Evolutionary conservation across 345 rosid genomes (phyloP).

Genomic region (Gossypium rotundifolium): DNA sequence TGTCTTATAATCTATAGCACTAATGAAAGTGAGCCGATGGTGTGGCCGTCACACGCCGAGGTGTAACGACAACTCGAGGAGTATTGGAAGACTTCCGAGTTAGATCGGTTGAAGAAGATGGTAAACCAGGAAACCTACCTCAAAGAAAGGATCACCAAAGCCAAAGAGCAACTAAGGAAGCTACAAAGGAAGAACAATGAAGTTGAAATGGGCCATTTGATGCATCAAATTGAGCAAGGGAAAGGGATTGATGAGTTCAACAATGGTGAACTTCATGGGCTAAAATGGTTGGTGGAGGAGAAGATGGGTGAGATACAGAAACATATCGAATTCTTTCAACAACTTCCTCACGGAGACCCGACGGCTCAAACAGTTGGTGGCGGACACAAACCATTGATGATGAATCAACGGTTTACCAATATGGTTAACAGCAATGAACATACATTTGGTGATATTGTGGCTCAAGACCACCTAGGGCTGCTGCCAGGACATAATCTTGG

Average conservation of each 20-base stretch:
- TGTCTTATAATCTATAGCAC: conserved; percentile 35
- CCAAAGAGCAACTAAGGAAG: conserved; percentile 17
- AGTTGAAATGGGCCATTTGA: conserved; percentile 12
- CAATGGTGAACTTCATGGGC: background rate
- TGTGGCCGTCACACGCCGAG: conserved; percentile 29
- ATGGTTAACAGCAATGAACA: background rate
- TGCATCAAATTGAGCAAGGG: conserved; percentile 14
- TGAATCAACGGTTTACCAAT: background rate
- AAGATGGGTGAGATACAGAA: conserved; percentile 17
- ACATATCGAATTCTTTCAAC: conserved; percentile 13
- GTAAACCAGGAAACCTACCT: conserved; percentile 29
- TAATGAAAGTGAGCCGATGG: conserved; percentile 26
- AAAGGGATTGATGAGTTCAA: conserved; percentile 4
- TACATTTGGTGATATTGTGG: too few species aligned
- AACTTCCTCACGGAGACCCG: background rate
- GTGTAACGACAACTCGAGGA: conserved; percentile 16
- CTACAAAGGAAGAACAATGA: conserved; percentile 16
- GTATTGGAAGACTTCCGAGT: conserved; percentile 13
- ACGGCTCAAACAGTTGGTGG: too few species aligned
- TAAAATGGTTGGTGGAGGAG: conserved; percentile 26
- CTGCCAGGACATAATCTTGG: background rate
- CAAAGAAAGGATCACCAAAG: conserved; percentile 21
- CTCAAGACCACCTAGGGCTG: background rate
- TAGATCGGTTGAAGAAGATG: conserved; percentile 31
- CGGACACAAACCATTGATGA: background rate